Percentiles rank a stretch among this genome's conserved stretches.
phyloP scores from a whole-genome alignment of 2,329 filamentous ascomycete species.

The Alternaria panax region DNA sequence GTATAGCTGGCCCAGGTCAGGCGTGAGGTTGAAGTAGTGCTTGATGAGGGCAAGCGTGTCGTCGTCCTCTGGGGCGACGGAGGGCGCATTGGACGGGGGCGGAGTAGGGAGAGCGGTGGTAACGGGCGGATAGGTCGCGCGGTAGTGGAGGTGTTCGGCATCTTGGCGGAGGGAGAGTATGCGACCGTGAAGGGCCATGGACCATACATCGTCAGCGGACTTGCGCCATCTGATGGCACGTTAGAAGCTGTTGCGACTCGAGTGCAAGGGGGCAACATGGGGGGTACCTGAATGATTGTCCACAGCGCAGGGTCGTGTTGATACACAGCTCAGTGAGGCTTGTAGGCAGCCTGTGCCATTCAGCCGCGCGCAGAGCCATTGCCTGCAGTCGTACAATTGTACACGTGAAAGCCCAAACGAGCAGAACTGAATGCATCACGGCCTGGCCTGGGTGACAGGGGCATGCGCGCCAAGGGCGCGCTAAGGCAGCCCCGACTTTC shows the following conservation, averaged over 20 bases:
- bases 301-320: constrained; percentile 91
- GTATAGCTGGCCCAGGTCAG: constrained; percentile 81
- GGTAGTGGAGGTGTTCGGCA: constrained; percentile 78
- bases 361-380: constrained; percentile 64
- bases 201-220: constrained; percentile 81
- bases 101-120: constrained; percentile 45
- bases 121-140: constrained; percentile 65
- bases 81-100: constrained; percentile 49
- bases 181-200: constrained; percentile 84
- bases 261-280: background rate
- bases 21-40: constrained; percentile 85
- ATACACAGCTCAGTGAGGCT: constrained; percentile 87
- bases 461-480: constrained; percentile 25
- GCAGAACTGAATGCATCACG: constrained; percentile 1
- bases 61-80: constrained; percentile 57
- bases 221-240: constrained; percentile 75
- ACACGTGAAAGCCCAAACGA: background rate
- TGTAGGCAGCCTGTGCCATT: constrained; percentile 88
- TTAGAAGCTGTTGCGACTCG: constrained; percentile 14
- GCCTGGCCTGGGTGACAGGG: constrained; percentile 14
- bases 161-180: constrained; percentile 89
- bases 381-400: background rate
- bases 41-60: constrained; percentile 78
- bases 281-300: constrained; percentile 81
- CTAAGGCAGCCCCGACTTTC: constrained; percentile 27